Evolutionary conservation across 352 stramenopile genomes (phyloP).

Genomic region (Paralagenidium karlingii): DNA sequence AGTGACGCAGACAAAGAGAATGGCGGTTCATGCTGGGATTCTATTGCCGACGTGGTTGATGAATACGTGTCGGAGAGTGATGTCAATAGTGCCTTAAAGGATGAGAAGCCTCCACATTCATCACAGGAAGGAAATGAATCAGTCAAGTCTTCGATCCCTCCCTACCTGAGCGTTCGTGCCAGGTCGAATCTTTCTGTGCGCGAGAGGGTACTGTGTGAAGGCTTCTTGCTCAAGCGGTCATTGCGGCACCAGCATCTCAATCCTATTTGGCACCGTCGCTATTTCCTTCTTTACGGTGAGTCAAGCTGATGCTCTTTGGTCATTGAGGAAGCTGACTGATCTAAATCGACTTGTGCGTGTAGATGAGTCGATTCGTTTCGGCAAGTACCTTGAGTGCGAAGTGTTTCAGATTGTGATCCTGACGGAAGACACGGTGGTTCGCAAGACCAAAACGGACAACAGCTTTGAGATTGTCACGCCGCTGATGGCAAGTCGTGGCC

Average conservation of each 20-base stretch:
- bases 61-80: too few relatives aligned
- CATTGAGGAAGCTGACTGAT: background rate
- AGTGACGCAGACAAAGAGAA: too few relatives aligned
- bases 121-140: too few relatives aligned
- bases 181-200: too few relatives aligned
- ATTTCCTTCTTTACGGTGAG: conserved; percentile 59
- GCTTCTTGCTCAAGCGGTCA: conserved; percentile 78
- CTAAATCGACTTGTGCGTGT: background rate
- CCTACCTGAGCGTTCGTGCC: too few relatives aligned
- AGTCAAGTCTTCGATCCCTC: too few relatives aligned
- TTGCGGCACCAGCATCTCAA: conserved; percentile 80
- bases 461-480: conserved; percentile 68
- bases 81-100: too few relatives aligned
- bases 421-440: conserved; percentile 42
- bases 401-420: conserved; percentile 68
- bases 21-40: too few relatives aligned
- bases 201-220: conserved; percentile 54
- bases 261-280: conserved; percentile 60
- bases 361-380: conserved; percentile 59
- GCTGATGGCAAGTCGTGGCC: conserved; percentile 42
- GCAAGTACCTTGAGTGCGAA: conserved; percentile 42
- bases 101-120: too few relatives aligned
- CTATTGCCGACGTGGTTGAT: too few relatives aligned
- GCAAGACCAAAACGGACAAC: conserved; percentile 60
- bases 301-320: background rate